phyloP scores from a whole-genome alignment of 1,284 basidiomycete species.

The Ustilago xerochloae region DNA sequence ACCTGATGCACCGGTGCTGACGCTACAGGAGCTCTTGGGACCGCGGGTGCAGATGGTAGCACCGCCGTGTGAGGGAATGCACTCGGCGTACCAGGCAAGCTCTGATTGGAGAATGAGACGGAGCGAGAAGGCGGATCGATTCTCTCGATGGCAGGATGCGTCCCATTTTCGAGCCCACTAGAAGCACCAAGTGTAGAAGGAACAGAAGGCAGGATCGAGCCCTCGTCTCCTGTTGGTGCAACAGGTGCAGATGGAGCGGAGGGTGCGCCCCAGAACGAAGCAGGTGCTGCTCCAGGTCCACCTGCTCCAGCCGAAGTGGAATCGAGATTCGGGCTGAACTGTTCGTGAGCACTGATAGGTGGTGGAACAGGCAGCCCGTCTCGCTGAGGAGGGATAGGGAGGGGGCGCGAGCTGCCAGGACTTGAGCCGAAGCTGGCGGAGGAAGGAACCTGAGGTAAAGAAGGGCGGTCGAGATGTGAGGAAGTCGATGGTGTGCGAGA shows the following conservation, averaged over 20 bases:
- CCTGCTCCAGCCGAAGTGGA: background rate
- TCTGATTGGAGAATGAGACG: no score
- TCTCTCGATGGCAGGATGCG: constrained; percentile 39
- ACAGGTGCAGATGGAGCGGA: background rate
- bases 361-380: constrained; percentile 38
- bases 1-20: background rate
- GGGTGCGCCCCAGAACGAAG: constrained; percentile 35
- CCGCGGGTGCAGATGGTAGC: constrained; percentile 6
- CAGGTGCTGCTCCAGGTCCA: constrained; percentile 36
- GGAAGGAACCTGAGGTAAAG: constrained; percentile 10
- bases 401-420: constrained; percentile 31
- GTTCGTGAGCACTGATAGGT: constrained; percentile 33
- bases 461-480: constrained; percentile 8
- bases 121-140: constrained; percentile 38
- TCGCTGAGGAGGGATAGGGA: constrained; percentile 45
- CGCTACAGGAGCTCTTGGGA: background rate
- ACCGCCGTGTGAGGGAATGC: constrained; percentile 17
- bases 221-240: background rate
- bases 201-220: constrained; percentile 27
- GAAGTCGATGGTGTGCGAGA: constrained; percentile 31
- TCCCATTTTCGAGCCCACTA: background rate
- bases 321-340: constrained; percentile 34
- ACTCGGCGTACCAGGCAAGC: constrained; percentile 67
- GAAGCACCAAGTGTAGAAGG: constrained; percentile 11
- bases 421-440: constrained; percentile 34